A percentile compares a stretch with the other conserved stretches of the same genome.
phyloP scores from a whole-genome alignment of 495 filamentous ascomycete genomes.

The Trichoderma orchidacearum region DNA sequence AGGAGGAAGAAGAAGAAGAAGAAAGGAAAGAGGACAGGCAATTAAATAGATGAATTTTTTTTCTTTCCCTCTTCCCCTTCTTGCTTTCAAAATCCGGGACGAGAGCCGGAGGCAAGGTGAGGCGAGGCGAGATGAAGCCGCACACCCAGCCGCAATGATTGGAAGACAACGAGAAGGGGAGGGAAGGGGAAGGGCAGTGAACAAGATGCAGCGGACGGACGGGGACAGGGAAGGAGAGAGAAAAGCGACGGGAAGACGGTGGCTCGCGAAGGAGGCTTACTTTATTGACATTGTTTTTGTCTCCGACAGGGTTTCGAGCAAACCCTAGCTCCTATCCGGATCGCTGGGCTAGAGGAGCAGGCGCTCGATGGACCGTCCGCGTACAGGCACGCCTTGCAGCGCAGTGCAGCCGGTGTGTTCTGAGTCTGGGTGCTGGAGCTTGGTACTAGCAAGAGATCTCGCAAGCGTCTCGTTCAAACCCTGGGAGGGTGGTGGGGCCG shows the following conservation, averaged over 20 bases:
- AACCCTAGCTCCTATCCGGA: conserved; percentile 1
- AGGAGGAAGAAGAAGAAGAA: conserved; percentile 2
- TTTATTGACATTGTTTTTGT: conserved; percentile 48
- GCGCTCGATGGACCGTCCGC: neutral
- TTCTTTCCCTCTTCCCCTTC: too few relatives aligned
- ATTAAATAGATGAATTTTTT: neutral
- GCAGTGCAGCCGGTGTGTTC: neutral
- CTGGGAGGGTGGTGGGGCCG: neutral
- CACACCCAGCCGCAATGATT: conserved; percentile 5
- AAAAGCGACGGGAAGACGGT: conserved; percentile 9
- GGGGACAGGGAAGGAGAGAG: conserved; percentile 8
- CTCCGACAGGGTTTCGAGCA: neutral
- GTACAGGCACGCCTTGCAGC: conserved; percentile 2
- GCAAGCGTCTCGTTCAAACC: neutral
- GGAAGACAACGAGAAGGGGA: conserved; percentile 12
- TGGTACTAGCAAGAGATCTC: neutral
- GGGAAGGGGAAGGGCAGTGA: conserved; percentile 7
- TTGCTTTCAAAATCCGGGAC: too few relatives aligned
- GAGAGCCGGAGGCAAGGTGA: too few relatives aligned
- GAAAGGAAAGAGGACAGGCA: conserved; percentile 1
- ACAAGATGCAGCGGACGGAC: conserved; percentile 5
- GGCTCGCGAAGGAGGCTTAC: conserved; percentile 30
- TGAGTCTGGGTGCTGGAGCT: neutral
- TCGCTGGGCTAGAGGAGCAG: neutral
- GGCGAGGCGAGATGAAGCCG: neutral